Base-by-base conservation (phyloP, 805 yeast species). In the Wickerhamiella shivajii region DNA sequence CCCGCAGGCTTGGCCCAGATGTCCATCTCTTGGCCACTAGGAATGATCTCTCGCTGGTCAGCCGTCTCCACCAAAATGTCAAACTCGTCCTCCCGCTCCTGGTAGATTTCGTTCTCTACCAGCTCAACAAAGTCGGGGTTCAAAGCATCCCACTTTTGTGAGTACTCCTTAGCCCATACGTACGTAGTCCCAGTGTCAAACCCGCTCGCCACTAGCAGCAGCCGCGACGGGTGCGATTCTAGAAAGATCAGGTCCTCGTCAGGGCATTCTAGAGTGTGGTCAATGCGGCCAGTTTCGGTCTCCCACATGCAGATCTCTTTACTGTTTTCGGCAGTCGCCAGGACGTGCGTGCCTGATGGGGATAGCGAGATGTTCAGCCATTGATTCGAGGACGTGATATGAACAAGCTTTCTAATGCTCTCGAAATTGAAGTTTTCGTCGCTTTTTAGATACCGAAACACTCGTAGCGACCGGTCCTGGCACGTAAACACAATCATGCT, bases 61-160 rank as follows among this genome's bases (percentile, higher is more conserved):
- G 73, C 65, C 22, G 74, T 78, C 39, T 77, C 75, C 69, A 84
- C 68, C 44, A 90, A 60, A 22, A 81, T 64, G 55, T 87, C 98
- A 54, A 83, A 57, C 44, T 85, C 90, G 31, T 79, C 72, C 30
- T 34, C 41, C 10, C 66, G 63, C 49, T 85, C 97, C 44, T 73
- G 71, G 50, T 87, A 85, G 38, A 78, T 83, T 7, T 80, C 76
- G 49, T 84, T 87, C 47, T 84, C 93, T 49, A 85, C 95, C 27
- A 85, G 75, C 53, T 85, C 96, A 30, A 78, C 93, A 51, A 87
- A 85, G 53, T 87, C 97, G 1, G 96, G 96, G 0, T 96, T 96
- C 45, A 85, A 60, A 1, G 96, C 93, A 53, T 92, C 77, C 97
- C 97, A 85, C 56, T 80, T 78, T 46, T 84, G 95, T 1, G 93